Conservation (phyloP, 2,329 filamentous ascomycete species). For the Parascedosporium putredinis region DNA sequence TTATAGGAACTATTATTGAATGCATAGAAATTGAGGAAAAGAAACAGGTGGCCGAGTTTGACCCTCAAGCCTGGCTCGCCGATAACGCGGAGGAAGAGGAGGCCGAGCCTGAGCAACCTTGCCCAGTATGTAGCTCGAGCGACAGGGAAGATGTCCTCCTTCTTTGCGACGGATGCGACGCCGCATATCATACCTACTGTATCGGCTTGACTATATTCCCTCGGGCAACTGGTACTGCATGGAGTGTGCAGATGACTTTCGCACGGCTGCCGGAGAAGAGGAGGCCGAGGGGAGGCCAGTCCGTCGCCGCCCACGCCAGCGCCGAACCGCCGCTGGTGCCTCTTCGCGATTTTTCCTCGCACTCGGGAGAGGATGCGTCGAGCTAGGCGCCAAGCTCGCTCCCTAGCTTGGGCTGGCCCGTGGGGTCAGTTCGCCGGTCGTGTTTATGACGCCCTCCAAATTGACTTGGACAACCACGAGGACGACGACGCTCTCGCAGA, state of each 20-base stretch:
- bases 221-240: slow-evolving; percentile 83
- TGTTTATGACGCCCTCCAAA: slow-evolving; percentile 56
- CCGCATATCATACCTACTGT: slow-evolving; percentile 84
- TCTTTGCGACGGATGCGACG: slow-evolving; percentile 85
- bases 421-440: slow-evolving; percentile 57
- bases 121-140: slow-evolving; percentile 70
- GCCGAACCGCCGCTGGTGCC: background rate
- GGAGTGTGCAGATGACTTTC: slow-evolving; percentile 54
- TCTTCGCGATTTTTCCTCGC: slow-evolving; percentile 33
- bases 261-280: slow-evolving; percentile 21
- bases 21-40: slow-evolving; percentile 62
- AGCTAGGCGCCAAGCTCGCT: slow-evolving; percentile 54
- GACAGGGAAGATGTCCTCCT: slow-evolving; percentile 79
- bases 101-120: slow-evolving; percentile 58
- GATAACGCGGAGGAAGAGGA: slow-evolving; percentile 63
- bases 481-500: slow-evolving; percentile 52
- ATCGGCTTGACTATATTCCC: slow-evolving; percentile 69
- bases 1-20: slow-evolving; percentile 38
- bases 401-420: slow-evolving; percentile 78
- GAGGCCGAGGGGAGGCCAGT: slow-evolving; percentile 24
- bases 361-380: slow-evolving; percentile 48
- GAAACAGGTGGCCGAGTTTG: slow-evolving; percentile 82
- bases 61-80: slow-evolving; percentile 63
- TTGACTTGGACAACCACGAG: slow-evolving; percentile 80
- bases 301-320: slow-evolving; percentile 15